These are phyloP conservation scores for Penicillium sp. DNA, from an alignment of 2,329 filamentous ascomycete genomes.

Conservation along the genomic window DNA sequence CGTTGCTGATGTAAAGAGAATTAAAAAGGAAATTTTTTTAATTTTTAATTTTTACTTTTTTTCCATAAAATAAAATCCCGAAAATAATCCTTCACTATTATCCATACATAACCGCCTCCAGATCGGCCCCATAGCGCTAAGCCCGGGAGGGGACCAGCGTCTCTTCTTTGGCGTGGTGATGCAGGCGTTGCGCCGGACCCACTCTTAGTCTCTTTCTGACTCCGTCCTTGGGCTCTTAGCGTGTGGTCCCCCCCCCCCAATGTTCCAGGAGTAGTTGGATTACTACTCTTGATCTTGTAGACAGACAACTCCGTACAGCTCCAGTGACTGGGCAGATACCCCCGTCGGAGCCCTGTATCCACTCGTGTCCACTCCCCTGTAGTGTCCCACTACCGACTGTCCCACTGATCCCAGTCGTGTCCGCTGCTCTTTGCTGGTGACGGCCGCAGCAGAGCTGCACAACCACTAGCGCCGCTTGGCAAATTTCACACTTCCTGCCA, in stretches of 20 bases:
- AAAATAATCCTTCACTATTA: neutral
- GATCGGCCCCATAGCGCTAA: constrained; percentile 31
- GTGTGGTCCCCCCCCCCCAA: neutral
- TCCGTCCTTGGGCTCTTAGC: neutral
- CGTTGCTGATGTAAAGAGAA: neutral
- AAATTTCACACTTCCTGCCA: constrained; percentile 33
- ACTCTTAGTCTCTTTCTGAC: constrained; percentile 1
- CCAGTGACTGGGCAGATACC: neutral
- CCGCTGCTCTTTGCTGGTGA: constrained; percentile 17
- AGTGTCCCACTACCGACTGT: no score
- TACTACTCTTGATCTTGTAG: no score
- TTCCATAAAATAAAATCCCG: neutral
- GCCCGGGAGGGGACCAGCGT: constrained; percentile 23
- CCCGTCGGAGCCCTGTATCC: neutral
- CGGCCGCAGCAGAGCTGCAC: constrained; percentile 27
- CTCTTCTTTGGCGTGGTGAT: constrained; percentile 14
- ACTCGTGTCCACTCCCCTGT: neutral
- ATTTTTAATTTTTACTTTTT: neutral
- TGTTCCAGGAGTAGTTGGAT: no score
- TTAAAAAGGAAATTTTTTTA: neutral
- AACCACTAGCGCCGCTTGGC: constrained; percentile 34
- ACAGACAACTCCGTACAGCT: neutral
- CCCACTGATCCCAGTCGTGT: neutral
- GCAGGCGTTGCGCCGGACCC: constrained; percentile 9
- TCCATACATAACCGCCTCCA: constrained; percentile 25